Percentiles rank a stretch among this genome's conserved stretches.
Evolutionary conservation across 108 stramenopile genomes (phyloP).

Genomic region (Cyclostephanos tholiformis): DNA sequence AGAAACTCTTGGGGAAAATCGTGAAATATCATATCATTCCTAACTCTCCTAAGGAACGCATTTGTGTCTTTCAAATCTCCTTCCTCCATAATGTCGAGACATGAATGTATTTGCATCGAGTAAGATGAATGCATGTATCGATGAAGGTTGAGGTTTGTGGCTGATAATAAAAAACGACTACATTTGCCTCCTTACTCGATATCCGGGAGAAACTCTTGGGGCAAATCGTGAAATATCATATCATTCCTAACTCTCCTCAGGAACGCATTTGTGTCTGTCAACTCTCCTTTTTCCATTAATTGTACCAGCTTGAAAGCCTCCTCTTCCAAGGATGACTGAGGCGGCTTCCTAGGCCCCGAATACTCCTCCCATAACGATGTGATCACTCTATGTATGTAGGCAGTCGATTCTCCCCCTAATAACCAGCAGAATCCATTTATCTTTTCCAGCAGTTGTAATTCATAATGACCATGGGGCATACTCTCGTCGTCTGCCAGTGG

Average conservation of each 20-base stretch:
- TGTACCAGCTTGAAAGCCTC: conserved; percentile 54
- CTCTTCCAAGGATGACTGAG: conserved; percentile 52
- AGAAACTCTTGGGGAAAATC: conserved; percentile 51
- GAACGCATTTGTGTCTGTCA: conserved; percentile 50
- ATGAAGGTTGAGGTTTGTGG: background rate
- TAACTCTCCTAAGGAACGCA: conserved; percentile 53
- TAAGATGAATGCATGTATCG: no score
- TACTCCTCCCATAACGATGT: conserved; percentile 55
- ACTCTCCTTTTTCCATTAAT: conserved; percentile 46
- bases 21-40: conserved; percentile 70
- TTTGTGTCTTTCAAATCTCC: conserved; percentile 44
- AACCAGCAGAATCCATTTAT: conserved; percentile 70
- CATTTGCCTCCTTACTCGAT: conserved; percentile 13
- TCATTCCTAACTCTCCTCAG: conserved; percentile 62
- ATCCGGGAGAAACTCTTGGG: conserved; percentile 45
- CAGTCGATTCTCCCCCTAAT: conserved; percentile 73
- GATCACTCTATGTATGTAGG: conserved; percentile 70
- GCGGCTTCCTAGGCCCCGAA: conserved; percentile 31
- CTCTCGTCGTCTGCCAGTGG: conserved; percentile 50
- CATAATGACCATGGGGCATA: conserved; percentile 59
- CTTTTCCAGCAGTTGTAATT: conserved; percentile 66
- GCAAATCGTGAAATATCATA: conserved; percentile 65
- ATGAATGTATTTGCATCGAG: no score
- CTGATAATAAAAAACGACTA: no score
- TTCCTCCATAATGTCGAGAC: conserved; percentile 41